These are phyloP conservation scores for Xylaria multiplex DNA, from an alignment of 2,329 filamentous ascomycete species.

Conservation along the genomic window DNA sequence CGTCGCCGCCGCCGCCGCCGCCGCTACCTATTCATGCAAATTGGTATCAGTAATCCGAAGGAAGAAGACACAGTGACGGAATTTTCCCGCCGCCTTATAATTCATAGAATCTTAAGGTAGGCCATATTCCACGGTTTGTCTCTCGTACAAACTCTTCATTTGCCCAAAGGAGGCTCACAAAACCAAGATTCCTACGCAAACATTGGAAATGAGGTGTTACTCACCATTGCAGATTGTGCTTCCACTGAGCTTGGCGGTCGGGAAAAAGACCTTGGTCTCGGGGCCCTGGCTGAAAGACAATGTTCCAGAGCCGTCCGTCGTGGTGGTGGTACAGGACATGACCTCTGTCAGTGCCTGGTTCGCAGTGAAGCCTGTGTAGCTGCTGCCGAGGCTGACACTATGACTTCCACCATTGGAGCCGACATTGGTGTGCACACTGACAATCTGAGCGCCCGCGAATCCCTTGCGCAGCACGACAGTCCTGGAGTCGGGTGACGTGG, in stretches of 20 bases:
- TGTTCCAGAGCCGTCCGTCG: conserved; percentile 55
- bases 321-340: conserved; percentile 55
- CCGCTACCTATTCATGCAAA: not conserved
- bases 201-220: conserved; percentile 14
- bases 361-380: conserved; percentile 53
- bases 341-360: conserved; percentile 53
- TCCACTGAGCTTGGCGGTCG: conserved; percentile 24
- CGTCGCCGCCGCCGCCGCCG: not conserved
- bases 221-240: conserved; percentile 35
- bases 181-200: not conserved
- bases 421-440: conserved; percentile 55
- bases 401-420: conserved; percentile 50
- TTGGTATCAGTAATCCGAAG: conserved; percentile 6
- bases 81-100: not conserved
- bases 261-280: conserved; percentile 56
- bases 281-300: conserved; percentile 55
- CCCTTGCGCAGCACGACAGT: conserved; percentile 61
- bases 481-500: conserved; percentile 53
- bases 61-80: not conserved
- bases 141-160: not conserved
- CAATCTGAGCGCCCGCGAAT: conserved; percentile 42
- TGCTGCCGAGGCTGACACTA: conserved; percentile 49
- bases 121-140: not conserved
- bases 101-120: not conserved
- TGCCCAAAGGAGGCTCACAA: not conserved